Percentiles rank a stretch among this genome's conserved stretches.
Evolutionary conservation across 352 stramenopile species (phyloP).

Genomic region (Phytophthora pluvialis): DNA sequence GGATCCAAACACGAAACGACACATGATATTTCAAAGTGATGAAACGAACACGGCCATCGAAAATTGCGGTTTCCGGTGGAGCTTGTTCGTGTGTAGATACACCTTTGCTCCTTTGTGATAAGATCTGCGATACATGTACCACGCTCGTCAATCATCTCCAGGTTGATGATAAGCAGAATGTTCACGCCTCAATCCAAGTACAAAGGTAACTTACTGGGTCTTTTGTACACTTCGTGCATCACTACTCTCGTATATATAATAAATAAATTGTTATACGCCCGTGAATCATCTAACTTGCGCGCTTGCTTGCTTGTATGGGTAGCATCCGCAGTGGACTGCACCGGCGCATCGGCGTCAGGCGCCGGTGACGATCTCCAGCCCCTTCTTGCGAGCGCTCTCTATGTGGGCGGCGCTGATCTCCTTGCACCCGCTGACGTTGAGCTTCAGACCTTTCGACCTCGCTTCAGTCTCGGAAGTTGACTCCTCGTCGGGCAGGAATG

Average conservation of each 20-base stretch:
- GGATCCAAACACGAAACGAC: too few species aligned
- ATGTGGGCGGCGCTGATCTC: conserved; percentile 48
- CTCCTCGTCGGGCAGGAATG: conserved; percentile 43
- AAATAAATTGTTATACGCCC: conserved; percentile 35
- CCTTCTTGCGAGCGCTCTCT: conserved; percentile 39
- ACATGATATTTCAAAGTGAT: too few species aligned
- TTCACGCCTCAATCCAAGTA: neutral
- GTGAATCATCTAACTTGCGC: conserved; percentile 27
- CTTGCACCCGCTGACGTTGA: conserved; percentile 81
- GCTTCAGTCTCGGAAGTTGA: conserved; percentile 15
- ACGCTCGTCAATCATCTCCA: too few species aligned
- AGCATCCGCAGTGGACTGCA: neutral
- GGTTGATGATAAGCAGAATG: too few species aligned
- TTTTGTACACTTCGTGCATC: neutral
- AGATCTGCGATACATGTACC: too few species aligned
- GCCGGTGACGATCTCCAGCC: conserved; percentile 41
- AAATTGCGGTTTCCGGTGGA: too few species aligned
- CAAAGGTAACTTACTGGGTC: neutral
- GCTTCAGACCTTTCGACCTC: conserved; percentile 34
- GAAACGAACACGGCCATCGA: too few species aligned
- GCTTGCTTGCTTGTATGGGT: conserved; percentile 6
- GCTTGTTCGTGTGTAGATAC: too few species aligned
- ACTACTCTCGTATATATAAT: conserved; percentile 5
- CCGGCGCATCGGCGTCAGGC: conserved; percentile 23
- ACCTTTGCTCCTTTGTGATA: too few species aligned